Base-by-base conservation (phyloP, 2,329 filamentous ascomycete species). In the Neocatenulostroma microsporum region DNA sequence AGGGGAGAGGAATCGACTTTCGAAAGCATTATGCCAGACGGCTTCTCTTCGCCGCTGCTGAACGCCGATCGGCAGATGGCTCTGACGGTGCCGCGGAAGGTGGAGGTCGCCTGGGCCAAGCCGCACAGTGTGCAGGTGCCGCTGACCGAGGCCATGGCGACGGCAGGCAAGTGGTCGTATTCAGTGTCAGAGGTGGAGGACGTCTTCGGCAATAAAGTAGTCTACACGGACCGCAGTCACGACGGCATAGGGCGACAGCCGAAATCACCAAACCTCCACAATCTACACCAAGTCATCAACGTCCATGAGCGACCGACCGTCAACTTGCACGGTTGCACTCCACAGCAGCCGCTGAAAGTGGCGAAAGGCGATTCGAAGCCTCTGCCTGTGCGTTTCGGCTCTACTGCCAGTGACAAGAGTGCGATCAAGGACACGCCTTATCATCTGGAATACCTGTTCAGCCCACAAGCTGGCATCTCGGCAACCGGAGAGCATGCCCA, bases 151-250 rank as follows among this genome's bases (percentile, higher is more conserved):
- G 88, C 88, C 4, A 78, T 98, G 64, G 77, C 76, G 32, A 72
- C 72, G 5, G 74, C 82, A 34, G 91, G 89, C 12, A 73, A 78
- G 35, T 96, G 89, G 88, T 72, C 82, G 42, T 98, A 96, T 57
- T 80, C 82, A 1, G 79, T 98, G 36, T 85, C 95, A 49, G 85
- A 95, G 59, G 85, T 98, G 7, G 78, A 85, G 41, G 91, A 98
- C 65, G 89, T 79, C 2, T 82, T 88, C 48, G 88, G 88, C 30
- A 98, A 98, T 52, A 66, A 82, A 24, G 80, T 88, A 41, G 82
- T 79, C 45, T 98, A 94, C 56, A 67, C 73, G 3, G 62, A 71
- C 3, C 67, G 72, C 11, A 83, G 91, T 27, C 83, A 91, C n/a
- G 67, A 71, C 23, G n/a, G n/a, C n/a, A n/a, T n/a, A n/a, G n/a